These are phyloP conservation scores for Chlorella sp. DNA, from an alignment of 139 green algal genomes.

Conservation along the genomic window DNA sequence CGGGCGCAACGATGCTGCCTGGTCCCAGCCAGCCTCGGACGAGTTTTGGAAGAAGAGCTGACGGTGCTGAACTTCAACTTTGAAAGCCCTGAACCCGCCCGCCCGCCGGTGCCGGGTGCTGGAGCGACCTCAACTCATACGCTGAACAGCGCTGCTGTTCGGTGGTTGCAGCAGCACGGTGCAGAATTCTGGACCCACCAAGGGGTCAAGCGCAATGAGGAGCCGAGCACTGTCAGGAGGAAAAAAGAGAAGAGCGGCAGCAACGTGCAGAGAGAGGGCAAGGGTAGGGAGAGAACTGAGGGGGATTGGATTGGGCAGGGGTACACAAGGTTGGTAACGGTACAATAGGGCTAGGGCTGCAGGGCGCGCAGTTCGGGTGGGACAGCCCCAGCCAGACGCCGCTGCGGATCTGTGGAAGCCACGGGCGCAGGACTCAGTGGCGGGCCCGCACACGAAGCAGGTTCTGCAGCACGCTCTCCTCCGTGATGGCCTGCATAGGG, in stretches of 20 bases:
- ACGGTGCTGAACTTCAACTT: too few relatives aligned
- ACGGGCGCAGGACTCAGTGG: neutral
- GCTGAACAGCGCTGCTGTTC: neutral
- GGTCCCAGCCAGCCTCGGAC: too few relatives aligned
- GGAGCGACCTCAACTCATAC: neutral
- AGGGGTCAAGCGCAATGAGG: neutral
- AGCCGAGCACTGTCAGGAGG: too few relatives aligned
- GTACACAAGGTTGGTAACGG: neutral
- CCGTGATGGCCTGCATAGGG: constrained; percentile 27
- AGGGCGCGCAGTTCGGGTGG: neutral
- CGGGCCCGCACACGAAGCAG: constrained; percentile 20
- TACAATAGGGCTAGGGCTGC: neutral
- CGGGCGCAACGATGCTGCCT: too few relatives aligned
- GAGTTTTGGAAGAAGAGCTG: too few relatives aligned
- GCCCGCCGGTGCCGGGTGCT: neutral
- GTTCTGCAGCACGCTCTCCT: constrained; percentile 42
- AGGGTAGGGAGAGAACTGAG: neutral
- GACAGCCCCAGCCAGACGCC: neutral
- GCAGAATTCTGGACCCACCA: neutral
- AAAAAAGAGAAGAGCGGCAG: neutral
- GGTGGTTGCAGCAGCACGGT: neutral
- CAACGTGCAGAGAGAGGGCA: neutral
- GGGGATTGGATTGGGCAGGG: neutral
- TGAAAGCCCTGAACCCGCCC: neutral
- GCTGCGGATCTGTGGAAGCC: neutral